Percentiles rank a stretch among this genome's conserved stretches.
These are phyloP conservation scores for Metschnikowia lochheadii DNA, from an alignment of 805 yeast species.

Conservation along the genomic window DNA sequence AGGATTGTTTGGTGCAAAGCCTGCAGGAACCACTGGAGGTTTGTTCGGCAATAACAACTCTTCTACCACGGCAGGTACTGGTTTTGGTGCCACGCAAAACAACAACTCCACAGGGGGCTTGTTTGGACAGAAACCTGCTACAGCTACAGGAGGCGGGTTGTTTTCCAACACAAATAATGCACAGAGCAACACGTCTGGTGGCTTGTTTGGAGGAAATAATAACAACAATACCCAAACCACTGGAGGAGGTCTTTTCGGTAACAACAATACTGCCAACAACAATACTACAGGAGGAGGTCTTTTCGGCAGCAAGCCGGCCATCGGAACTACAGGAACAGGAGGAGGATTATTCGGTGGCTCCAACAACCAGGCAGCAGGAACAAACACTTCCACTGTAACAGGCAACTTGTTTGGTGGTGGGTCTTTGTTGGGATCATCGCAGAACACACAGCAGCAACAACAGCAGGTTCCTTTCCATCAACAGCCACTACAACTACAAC, in stretches of 20 bases:
- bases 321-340: constrained; percentile 8
- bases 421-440: constrained; percentile 21
- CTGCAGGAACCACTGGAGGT: constrained; percentile 14
- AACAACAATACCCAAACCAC: constrained; percentile 4
- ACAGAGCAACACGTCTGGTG: constrained; percentile 20
- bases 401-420: constrained; percentile 23
- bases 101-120: constrained; percentile 28
- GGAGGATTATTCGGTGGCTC: constrained; percentile 22
- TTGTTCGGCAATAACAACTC: constrained; percentile 16
- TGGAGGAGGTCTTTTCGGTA: constrained; percentile 28
- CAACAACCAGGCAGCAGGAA: constrained; percentile 8
- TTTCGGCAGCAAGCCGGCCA: constrained; percentile 14
- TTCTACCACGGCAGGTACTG: constrained; percentile 7
- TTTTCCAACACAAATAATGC: constrained; percentile 14
- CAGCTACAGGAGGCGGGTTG: constrained; percentile 20
- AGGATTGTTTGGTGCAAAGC: constrained; percentile 28
- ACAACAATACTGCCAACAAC: constrained; percentile 19
- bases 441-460: constrained; percentile 20
- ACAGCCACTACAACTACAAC: constrained; percentile 20
- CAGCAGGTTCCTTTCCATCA: constrained; percentile 5
- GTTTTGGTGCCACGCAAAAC: constrained; percentile 16
- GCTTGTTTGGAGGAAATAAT: constrained; percentile 38
- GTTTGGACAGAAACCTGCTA: constrained; percentile 24
- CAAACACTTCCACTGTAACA: constrained; percentile 10
- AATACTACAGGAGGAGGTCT: constrained; percentile 17